Evolutionary conservation across 179 eudicot species (phyloP), one percentile per base, ranked within the genome.

Genomic region (Silene coronaria): DNA sequence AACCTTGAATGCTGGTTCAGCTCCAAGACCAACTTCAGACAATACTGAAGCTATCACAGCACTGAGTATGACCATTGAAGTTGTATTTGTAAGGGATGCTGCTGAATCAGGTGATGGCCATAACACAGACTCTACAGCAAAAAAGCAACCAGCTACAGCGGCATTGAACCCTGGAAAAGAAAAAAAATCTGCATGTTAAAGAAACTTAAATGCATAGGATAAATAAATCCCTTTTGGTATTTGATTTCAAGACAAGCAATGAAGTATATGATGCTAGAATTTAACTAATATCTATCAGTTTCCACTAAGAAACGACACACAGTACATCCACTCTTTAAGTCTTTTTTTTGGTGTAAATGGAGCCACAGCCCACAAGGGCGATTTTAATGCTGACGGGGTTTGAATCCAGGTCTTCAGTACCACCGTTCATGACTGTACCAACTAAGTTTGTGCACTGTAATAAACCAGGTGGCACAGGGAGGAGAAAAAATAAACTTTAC

Each of bases 71-170:
- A 95, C 96, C 96, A 90, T 95, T 45, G 99, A 92, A 70, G 99
- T 95, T 75, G 99, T 89, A 86, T 93, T 91, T 45, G 97, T 84
- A 70, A 91, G 85, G 30, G 97, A 92, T 69, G 80, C 83, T 45
- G 97, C 87, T 69, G 99, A 89, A 71, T 92, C 91, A 51, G 93
- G 86, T 34, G 97, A 87, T 75, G 99, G 99, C 97, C 97, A 91
- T 77, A 95, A 84, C 63, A 95, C 97, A 27, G 99, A 92, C 82
- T 95, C 97, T 23, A 95, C 93, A 45, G 92, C 99, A 68, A 95
- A 95, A 78, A 95, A 95, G 79, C 99, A 95, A 70, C 97, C 99
- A 58, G 97, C 93, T 64, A 95, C 97, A 77, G 97, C 93, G 76
- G 97, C 97, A 87, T 91, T 91, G 83, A 92, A 95, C 76, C 97